Base-by-base conservation (phyloP, 768 basidiomycete species). In the Tephrocybe sp. region DNA sequence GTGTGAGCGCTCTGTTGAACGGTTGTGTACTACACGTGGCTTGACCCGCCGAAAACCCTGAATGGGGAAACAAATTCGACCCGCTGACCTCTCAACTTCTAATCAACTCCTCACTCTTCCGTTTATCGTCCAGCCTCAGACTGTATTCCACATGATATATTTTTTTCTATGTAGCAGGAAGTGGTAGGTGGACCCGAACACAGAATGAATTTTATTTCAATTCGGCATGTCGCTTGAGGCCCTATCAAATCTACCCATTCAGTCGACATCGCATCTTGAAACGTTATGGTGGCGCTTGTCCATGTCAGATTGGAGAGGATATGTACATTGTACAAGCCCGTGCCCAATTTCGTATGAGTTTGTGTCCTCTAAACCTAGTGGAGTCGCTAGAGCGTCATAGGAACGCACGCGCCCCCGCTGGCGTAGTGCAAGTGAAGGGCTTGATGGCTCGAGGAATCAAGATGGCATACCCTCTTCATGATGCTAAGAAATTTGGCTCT, bases 1-100 rank as follows among this genome's bases (percentile, higher is more conserved):
- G 58, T 55, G 56, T 57, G 57, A 61, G 59, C 55, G 58, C 56
- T 57, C 53, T 60, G 58, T 61, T 60, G 60, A 61, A 62, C 58
- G 57, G 62, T 69, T 65, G 58, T 62, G 62, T 57, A 60, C 65
- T 62, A 71, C 73, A 72, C 71, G 72, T 73, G 72, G 67, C 67
- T 68, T 54, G 50, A 42, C 53, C 50, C 53, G 52, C 58, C 57
- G 23, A 56, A 51, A 41, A 55, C 44, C 45, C 58, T 50, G 48
- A 55, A 55, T 55, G 45, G 51, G 58, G 54, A 42, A 55, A 50
- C 43, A 18, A 23, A 48, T 12, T 11, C 40, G 32, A 32, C 39
- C 32, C 37, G 37, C 40, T 17, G 23, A 36, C 32, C 30, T n/a
- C 34, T 17, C 43, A 11, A n/a, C n/a, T n/a, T n/a, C 41, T 20